Conservation (phyloP, 73 alveolate genomes). For the Paramecium primaurelia region DNA sequence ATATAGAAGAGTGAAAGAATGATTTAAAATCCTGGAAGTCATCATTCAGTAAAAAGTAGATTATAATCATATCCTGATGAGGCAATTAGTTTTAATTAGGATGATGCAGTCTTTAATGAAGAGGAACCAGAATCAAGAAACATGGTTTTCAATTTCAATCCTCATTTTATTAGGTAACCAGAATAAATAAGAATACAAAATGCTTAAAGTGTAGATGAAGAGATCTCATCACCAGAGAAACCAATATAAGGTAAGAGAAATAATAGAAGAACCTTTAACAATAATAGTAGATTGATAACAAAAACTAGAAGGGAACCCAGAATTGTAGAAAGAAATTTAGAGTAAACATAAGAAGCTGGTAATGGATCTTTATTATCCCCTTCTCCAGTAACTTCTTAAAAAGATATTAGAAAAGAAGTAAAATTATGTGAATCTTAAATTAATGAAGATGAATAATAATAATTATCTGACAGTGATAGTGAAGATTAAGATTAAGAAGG, state of each 20-base stretch:
- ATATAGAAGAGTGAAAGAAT: background rate
- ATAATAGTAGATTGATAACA: background rate
- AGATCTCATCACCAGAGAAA: background rate
- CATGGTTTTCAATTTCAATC: background rate
- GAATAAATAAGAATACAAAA: background rate
- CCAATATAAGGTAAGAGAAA: background rate
- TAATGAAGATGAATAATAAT: background rate
- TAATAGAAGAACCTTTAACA: background rate
- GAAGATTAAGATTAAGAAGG: background rate
- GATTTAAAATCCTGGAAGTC: background rate
- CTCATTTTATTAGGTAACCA: background rate
- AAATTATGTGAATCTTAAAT: background rate
- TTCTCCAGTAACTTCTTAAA: background rate
- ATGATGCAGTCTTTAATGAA: slow-evolving; percentile 41
- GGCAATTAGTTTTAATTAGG: slow-evolving; percentile 16
- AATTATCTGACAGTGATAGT: background rate
- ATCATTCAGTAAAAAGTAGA: slow-evolving; percentile 22
- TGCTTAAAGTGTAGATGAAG: background rate
- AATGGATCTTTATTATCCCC: background rate
- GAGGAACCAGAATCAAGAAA: background rate
- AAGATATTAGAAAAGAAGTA: background rate
- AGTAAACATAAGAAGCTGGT: background rate
- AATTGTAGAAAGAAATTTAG: background rate
- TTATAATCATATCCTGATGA: background rate
- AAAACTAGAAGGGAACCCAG: background rate